Base-by-base conservation (phyloP, 257 asterid genomes). In the Coffea canephora region DNA sequence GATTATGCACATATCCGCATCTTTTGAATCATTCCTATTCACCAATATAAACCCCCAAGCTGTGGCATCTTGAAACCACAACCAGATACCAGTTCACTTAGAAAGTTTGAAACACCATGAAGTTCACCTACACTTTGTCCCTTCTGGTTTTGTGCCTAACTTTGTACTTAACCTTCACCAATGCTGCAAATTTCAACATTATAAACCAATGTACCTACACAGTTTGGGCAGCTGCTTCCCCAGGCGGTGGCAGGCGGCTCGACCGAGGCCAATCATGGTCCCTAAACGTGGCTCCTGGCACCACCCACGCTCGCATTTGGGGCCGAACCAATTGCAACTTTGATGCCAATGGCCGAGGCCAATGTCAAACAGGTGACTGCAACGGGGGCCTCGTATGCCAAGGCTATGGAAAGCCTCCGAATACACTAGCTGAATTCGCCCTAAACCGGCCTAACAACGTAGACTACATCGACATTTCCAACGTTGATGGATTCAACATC, bases 401-500 rank as follows among this genome's bases (percentile, higher is more conserved):
- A 39, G 43, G 43, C 43, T 39, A 39, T 39, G 43, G 43, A 39
- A 39, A 3, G 1, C 43, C 43, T 39, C 43, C 43, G 2, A 39
- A 39, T 39, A 39, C 43, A 3, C 2, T 39, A 39, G 43, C 43
- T 39, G 43, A 39, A 39, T 39, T 2, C 43, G 0, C 43, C 43
- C 43, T 39, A 39, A 39, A 4, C 43, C 43, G 2, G 43, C 43
- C 34, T 31, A 31, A 31, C 5, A 39, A 39, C 5, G 2, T 3
- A 39, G 43, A 39, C 43, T 2, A 3, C 43, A 39, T 39, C 43
- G 43, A 39, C 55, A 1, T 87, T 85, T 1, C 78, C 77, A 46
- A 85, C 87, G 88, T 91, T 4, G 97, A 91, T 8, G 95, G 97
- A 1, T 93, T 91, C 84, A 90, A 93, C 7, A 84, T 93, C 1